Evolutionary conservation across 805 yeast species (phyloP), one percentile per base, ranked within the genome.

Genomic region (Candida caryicola): DNA sequence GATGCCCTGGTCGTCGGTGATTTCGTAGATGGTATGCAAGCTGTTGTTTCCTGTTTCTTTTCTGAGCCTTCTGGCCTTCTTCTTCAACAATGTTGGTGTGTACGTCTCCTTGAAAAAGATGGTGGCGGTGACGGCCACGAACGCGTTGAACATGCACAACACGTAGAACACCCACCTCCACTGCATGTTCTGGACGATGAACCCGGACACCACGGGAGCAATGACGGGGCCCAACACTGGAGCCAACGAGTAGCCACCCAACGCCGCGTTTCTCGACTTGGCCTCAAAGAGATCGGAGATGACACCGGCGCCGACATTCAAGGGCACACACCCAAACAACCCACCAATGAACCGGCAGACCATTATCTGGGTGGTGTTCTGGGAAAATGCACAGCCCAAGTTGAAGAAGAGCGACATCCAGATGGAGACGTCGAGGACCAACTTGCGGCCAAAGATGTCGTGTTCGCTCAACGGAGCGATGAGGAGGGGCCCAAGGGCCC

Each of bases 141-240:
- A 43, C 3, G 81, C 85, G 45, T 81, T 73, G 46, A 79, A 60
- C n/a, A 84, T 78, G 15, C 82, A 62, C 35, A 77, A 58, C 13
- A 76, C 66, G 70, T 77, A 77, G 49, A 81, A 77, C 33, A 73
- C 76, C 93, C 93, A 85, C 55, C 82, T 71, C 80, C 85, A 84
- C 29, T 62, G 51, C 16, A 62, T 52, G 31, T 70, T 55, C 28
- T 77, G 67, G 15, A 75, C 79, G 17, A 79, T 63, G 49, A 71
- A 82, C 2, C 85, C 82, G 3, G 82, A 56, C 10, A 81, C 64
- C 2, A 79, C 65, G 0, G 85, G 84, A 1, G 83, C 80, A 16
- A 81, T 50, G 1, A 82, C 73, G 2, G 93, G 91, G 0, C 91
- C 93, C 30, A 81, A 52, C 39, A 81, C 74, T 2, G 87, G 86